Evolutionary conservation across 805 yeast species (phyloP).

Genomic region (Cyberlindnera maclurae): DNA sequence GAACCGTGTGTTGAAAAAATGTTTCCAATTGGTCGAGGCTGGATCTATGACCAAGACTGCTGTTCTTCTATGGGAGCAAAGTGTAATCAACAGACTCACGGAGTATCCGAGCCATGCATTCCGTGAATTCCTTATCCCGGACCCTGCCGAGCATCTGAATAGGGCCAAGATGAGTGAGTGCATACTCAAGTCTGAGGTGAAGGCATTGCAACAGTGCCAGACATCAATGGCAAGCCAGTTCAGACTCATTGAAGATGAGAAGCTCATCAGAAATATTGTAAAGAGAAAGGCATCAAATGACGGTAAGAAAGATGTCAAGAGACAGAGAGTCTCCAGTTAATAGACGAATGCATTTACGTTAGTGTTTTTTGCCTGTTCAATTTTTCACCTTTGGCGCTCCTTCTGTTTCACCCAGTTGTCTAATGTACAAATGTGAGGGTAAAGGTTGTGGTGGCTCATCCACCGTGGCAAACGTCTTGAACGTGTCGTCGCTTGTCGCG

Average conservation of each 20-base stretch:
- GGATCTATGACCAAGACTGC: constrained; percentile 37
- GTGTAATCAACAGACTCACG: constrained; percentile 24
- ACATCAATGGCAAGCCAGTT: constrained; percentile 25
- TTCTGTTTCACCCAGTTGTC: constrained; percentile 13
- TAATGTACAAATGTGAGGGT: constrained; percentile 15
- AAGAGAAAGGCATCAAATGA: constrained; percentile 38
- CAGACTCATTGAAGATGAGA: constrained; percentile 48
- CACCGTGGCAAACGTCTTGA: constrained; percentile 30
- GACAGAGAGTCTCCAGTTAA: constrained; percentile 10
- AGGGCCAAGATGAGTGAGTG: constrained; percentile 41
- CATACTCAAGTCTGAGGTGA: constrained; percentile 50
- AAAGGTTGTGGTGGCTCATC: constrained; percentile 12
- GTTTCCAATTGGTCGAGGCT: constrained; percentile 48
- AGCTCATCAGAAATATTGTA: constrained; percentile 48
- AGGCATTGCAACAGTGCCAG: constrained; percentile 38
- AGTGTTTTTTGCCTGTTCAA: not conserved
- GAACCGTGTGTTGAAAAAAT: constrained; percentile 48
- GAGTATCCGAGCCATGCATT: constrained; percentile 42
- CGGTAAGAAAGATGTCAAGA: constrained; percentile 23
- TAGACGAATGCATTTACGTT: too few species aligned
- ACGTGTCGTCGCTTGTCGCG: constrained; percentile 45
- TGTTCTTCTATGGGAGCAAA: constrained; percentile 22
- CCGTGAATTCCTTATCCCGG: constrained; percentile 19
- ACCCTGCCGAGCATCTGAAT: constrained; percentile 10
- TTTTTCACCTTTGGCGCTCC: constrained; percentile 13